Conservation (phyloP, 176 grass and related monocot species). For the Echinochloa phyllopogon region DNA sequence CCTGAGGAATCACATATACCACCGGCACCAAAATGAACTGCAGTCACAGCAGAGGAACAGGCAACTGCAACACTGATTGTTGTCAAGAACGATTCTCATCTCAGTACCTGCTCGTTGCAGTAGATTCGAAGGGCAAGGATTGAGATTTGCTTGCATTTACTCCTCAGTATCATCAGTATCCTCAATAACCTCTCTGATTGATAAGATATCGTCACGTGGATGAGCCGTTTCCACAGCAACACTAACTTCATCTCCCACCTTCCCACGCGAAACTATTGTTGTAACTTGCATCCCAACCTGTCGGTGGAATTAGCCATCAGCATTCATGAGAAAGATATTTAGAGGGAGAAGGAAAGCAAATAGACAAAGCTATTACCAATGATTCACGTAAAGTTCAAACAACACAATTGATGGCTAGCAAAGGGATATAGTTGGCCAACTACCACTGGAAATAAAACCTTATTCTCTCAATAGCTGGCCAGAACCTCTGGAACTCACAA, state of each 20-base stretch:
- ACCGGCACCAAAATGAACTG: slow-evolving; percentile 17
- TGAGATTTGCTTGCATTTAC: slow-evolving; percentile 16
- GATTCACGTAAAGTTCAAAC: background rate
- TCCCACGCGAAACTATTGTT: slow-evolving; percentile 53
- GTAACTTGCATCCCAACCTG: slow-evolving; percentile 89
- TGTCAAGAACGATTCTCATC: slow-evolving; percentile 4
- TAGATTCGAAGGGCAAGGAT: background rate
- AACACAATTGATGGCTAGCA: background rate
- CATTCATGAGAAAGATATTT: background rate
- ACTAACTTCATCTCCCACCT: slow-evolving; percentile 67
- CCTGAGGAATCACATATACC: background rate
- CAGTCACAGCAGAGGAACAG: slow-evolving; percentile 14
- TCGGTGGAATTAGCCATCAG: slow-evolving; percentile 19
- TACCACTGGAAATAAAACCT: background rate
- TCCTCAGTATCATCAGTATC: slow-evolving; percentile 63
- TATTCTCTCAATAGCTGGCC: background rate
- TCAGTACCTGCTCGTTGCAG: background rate
- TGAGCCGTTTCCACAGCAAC: slow-evolving; percentile 64
- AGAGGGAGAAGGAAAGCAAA: background rate
- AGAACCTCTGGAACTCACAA: slow-evolving; percentile 5
- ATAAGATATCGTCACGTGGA: slow-evolving; percentile 83
- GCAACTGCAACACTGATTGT: background rate
- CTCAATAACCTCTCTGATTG: slow-evolving; percentile 68
- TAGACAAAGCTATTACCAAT: background rate
- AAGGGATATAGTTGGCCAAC: background rate